Evolutionary conservation across 169 alveolate genomes (phyloP).

Genomic region (Plasmodium sp.): DNA sequence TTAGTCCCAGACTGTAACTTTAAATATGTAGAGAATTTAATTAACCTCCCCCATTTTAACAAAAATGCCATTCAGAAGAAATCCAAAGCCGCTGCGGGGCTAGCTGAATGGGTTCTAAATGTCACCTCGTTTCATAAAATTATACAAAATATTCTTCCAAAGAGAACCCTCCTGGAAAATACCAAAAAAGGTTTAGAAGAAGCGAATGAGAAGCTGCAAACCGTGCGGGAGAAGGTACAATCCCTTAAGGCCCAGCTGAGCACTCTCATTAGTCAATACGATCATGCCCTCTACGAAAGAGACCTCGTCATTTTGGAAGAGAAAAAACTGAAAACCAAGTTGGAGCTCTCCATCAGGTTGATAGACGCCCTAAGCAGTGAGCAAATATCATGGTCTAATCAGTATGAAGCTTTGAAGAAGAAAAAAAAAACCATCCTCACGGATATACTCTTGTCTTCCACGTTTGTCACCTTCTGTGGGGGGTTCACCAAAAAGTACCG

Average conservation of each 20-base stretch:
- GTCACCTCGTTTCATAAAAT: conserved; percentile 94
- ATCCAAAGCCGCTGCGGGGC: conserved; percentile 94
- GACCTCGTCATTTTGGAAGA: conserved; percentile 95
- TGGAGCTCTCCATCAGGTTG: conserved; percentile 94
- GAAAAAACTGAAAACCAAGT: conserved; percentile 93
- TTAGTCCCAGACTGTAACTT: conserved; percentile 93
- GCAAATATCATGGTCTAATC: conserved; percentile 94
- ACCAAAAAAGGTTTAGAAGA: conserved; percentile 91
- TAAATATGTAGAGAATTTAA: conserved; percentile 83
- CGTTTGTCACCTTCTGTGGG: conserved; percentile 96
- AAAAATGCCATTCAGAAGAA: conserved; percentile 92
- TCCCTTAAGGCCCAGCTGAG: conserved; percentile 87
- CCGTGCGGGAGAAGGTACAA: conserved; percentile 91
- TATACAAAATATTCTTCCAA: conserved; percentile 95
- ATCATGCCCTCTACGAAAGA: conserved; percentile 94
- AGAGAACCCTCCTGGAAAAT: conserved; percentile 91
- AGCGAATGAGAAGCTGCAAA: conserved; percentile 93
- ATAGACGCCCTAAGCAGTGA: conserved; percentile 95
- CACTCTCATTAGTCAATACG: conserved; percentile 87
- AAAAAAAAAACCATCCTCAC: conserved; percentile 91
- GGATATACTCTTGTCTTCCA: conserved; percentile 93
- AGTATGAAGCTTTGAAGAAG: conserved; percentile 89
- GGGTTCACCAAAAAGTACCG: conserved; percentile 95
- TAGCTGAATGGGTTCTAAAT: conserved; percentile 88
- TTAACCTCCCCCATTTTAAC: conserved; percentile 89